These are phyloP conservation scores for Austroboletus novae-zelandiae DNA, from an alignment of 1,284 basidiomycete genomes.

Conservation along the genomic window DNA sequence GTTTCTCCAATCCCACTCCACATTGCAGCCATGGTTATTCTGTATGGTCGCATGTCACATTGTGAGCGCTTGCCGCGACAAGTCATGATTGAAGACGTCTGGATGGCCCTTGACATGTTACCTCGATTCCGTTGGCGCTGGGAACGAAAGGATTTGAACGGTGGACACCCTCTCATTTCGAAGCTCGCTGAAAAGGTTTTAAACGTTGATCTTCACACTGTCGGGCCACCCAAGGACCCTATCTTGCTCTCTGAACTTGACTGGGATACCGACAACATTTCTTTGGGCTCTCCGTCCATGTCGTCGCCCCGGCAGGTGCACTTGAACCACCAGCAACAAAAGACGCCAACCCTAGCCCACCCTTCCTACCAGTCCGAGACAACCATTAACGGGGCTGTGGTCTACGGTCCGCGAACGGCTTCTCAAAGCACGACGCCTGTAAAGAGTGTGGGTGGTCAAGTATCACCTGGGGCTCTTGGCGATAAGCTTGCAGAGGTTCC, in stretches of 20 bases:
- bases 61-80: constrained; percentile 61
- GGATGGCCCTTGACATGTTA: constrained; percentile 80
- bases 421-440: constrained; percentile 34
- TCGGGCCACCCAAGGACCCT: constrained; percentile 55
- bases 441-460: constrained; percentile 22
- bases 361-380: constrained; percentile 21
- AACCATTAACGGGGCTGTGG: constrained; percentile 16
- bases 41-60: constrained; percentile 78
- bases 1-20: constrained; percentile 82
- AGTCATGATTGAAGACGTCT: constrained; percentile 73
- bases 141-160: constrained; percentile 75
- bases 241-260: constrained; percentile 64
- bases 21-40: constrained; percentile 83
- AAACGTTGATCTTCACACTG: constrained; percentile 59
- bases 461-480: constrained; percentile 24
- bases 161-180: constrained; percentile 76
- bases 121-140: constrained; percentile 84
- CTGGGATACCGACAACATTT: constrained; percentile 56
- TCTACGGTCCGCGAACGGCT: constrained; percentile 37
- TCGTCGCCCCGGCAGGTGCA: constrained; percentile 29
- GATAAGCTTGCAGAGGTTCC: constrained; percentile 62
- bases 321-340: constrained; percentile 35
- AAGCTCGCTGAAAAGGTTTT: constrained; percentile 76
- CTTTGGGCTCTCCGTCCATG: constrained; percentile 31
- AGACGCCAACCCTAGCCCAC: constrained; percentile 44